Base-by-base conservation (phyloP, 2,329 filamentous ascomycete species). In the Exophiala oligosperma region DNA sequence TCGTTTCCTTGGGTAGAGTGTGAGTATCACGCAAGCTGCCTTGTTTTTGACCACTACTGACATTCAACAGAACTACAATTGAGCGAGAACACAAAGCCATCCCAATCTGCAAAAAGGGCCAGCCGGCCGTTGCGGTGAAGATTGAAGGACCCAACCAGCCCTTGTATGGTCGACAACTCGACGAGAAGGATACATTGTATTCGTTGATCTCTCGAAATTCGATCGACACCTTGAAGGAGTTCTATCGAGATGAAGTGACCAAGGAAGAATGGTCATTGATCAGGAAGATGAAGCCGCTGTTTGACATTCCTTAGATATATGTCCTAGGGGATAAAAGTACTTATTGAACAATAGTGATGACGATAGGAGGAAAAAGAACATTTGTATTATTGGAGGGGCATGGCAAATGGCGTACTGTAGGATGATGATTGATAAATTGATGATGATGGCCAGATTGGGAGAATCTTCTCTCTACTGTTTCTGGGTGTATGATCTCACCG, bases 21-120 rank as follows among this genome's bases (percentile, higher is more conserved):
- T 95, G 87, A 81, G 90, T 87, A 62, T 49, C 37, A 40, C 12
- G 46, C 37, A 40, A 24, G 28, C 23, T 48, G 28, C 11, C 32
- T 9, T 38, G 44, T 14, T 48, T 28, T 49, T 4, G 48, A 49
- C 50, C 54, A 59, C 51, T 56, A 35, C 67, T 70, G 67, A 73
- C 59, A 57, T 24, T 44, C 23, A 9, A 57, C 70, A 96, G 92
- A n/a, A 90, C 90, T 56, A 92, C 89, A 1, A 99, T 99, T 71
- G 93, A 99, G 76, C 88, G 95, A 72, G 95, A 99, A 67, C 94
- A 99, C 84, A 99, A 99, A 80, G 86, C 94, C 64, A 88, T 99
- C 66, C 84, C 82, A 8, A 82, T 96, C 57, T 96, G 91, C 80
- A 99, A 99, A 77, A 93, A 92, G 78, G 93, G 93, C 52, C 90